Percentiles rank a stretch among this genome's conserved stretches.
phyloP scores from a whole-genome alignment of 106 monocot genomes.

The Allium cepa region DNA sequence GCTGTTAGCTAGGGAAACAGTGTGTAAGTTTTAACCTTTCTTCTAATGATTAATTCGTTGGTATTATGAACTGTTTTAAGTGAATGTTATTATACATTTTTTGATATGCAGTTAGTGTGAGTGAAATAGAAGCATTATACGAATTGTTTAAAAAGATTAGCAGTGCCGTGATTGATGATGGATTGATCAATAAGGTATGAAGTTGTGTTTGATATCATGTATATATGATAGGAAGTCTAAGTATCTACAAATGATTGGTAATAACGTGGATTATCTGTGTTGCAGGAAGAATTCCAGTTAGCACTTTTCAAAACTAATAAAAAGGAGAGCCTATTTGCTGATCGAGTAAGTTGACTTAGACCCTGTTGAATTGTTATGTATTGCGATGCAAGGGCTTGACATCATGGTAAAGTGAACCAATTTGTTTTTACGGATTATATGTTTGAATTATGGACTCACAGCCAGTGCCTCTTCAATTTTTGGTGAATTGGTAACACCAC shows the following conservation, averaged over 20 bases:
- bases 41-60: slow-evolving; percentile 1
- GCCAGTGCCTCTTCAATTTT: too few species aligned
- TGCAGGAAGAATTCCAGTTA: slow-evolving; percentile 25
- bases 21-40: slow-evolving; percentile 29
- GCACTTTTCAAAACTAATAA: slow-evolving; percentile 24
- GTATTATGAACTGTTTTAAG: neutral
- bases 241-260: neutral
- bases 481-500: too few species aligned
- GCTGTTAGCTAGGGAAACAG: slow-evolving; percentile 57
- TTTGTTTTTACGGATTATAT: too few species aligned
- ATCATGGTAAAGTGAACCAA: too few species aligned
- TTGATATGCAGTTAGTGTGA: slow-evolving; percentile 12
- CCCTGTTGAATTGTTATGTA: neutral
- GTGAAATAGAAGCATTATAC: slow-evolving; percentile 78
- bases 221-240: too few species aligned
- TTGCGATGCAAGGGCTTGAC: too few species aligned
- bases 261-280: neutral
- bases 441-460: too few species aligned
- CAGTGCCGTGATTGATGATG: slow-evolving; percentile 89
- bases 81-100: neutral
- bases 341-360: slow-evolving; percentile 15
- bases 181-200: slow-evolving; percentile 79
- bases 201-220: neutral
- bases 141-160: slow-evolving; percentile 93
- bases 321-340: slow-evolving; percentile 30